These are phyloP conservation scores for Hypomyces rosellus DNA, from an alignment of 2,329 filamentous ascomycete species.

Conservation along the genomic window DNA sequence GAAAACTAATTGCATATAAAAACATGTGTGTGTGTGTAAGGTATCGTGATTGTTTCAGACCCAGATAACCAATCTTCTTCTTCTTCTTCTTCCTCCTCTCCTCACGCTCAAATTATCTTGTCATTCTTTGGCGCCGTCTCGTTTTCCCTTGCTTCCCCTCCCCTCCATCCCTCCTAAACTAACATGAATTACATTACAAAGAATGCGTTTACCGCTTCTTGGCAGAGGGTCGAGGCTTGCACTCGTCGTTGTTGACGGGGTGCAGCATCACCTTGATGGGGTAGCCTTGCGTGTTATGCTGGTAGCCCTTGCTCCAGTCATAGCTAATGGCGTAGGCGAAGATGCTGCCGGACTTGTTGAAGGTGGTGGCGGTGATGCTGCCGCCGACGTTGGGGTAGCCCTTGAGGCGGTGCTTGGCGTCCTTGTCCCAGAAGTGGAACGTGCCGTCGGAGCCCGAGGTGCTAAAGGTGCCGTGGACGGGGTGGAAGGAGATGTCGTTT, in stretches of 20 bases:
- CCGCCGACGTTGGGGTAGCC: constrained; percentile 81
- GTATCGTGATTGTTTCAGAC: neutral
- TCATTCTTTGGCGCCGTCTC: constrained; percentile 3
- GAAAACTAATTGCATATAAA: neutral
- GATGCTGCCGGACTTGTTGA: constrained; percentile 77
- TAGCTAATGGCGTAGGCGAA: constrained; percentile 91
- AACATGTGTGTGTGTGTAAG: constrained; percentile 2
- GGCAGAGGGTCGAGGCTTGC: constrained; percentile 52
- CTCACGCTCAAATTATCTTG: constrained; percentile 2
- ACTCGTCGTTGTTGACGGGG: constrained; percentile 58
- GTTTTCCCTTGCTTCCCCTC: neutral
- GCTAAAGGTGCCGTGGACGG: constrained; percentile 94
- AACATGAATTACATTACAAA: neutral
- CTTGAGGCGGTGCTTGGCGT: constrained; percentile 81
- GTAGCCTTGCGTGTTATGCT: constrained; percentile 67
- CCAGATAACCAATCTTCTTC: constrained; percentile 2
- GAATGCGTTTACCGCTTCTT: constrained; percentile 48
- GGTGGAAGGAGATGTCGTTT: constrained; percentile 97
- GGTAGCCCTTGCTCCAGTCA: constrained; percentile 97
- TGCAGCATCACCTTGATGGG: constrained; percentile 83
- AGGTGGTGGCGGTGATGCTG: constrained; percentile 84
- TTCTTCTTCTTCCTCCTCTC: neutral
- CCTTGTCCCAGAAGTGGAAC: constrained; percentile 95
- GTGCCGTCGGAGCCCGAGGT: constrained; percentile 93
- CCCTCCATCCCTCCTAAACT: neutral